phyloP scores from a whole-genome alignment of 306 rosid genomes.

The Hippophae rhamnoides region DNA sequence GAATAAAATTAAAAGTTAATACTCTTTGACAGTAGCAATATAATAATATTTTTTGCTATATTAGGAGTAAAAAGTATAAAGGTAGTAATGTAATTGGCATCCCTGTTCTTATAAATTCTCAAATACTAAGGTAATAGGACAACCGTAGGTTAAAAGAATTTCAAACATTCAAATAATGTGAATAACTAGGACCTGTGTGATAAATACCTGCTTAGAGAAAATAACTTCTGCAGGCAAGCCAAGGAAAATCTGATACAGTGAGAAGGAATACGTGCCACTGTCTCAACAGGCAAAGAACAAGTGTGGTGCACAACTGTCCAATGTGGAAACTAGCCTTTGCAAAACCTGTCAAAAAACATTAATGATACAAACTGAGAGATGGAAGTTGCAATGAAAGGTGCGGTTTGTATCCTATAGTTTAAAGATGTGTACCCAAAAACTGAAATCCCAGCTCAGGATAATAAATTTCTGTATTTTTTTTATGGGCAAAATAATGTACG shows the following conservation, averaged over 20 bases:
- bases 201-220: conserved; percentile 77
- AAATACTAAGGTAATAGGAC: background rate
- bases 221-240: conserved; percentile 82
- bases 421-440: background rate
- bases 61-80: too few relatives aligned
- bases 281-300: conserved; percentile 84
- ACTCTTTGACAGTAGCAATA: too few relatives aligned
- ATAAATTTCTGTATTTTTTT: too few relatives aligned
- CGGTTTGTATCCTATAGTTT: background rate
- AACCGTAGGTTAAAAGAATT: background rate
- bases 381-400: conserved; percentile 1
- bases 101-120: too few relatives aligned
- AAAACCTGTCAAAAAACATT: conserved; percentile 45
- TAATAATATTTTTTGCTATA: too few relatives aligned
- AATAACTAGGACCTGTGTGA: conserved; percentile 4
- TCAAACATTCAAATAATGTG: conserved; percentile 12
- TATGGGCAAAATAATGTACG: background rate
- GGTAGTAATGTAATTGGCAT: too few relatives aligned
- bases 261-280: conserved; percentile 85
- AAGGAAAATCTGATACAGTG: conserved; percentile 93
- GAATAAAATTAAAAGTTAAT: too few relatives aligned
- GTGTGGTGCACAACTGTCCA: conserved; percentile 95
- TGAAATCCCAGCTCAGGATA: background rate
- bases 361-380: conserved; percentile 2
- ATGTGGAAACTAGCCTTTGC: conserved; percentile 62